Evolutionary conservation across 1,139 yeast species (phyloP).

Genomic region (Blastobotrys persicus): DNA sequence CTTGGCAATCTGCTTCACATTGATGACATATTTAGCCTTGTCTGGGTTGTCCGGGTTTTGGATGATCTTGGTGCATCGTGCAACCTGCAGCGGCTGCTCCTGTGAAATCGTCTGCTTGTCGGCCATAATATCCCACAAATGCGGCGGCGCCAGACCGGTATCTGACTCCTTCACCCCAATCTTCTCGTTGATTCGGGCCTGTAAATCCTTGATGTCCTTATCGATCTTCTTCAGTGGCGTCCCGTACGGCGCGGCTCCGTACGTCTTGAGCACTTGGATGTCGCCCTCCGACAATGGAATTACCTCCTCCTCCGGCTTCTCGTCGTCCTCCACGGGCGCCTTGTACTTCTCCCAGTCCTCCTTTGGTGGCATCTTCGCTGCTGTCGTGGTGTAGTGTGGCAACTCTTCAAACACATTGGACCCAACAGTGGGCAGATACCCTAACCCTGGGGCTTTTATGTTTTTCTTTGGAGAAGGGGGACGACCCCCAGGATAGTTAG

Average conservation of each 20-base stretch:
- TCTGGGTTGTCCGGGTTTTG: conserved; percentile 67
- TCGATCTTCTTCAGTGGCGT: conserved; percentile 75
- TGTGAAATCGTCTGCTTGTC: conserved; percentile 90
- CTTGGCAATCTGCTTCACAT: conserved; percentile 96
- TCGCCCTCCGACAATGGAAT: conserved; percentile 93
- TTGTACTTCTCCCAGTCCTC: conserved; percentile 97
- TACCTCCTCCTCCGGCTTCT: conserved; percentile 59
- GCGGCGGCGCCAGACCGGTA: conserved; percentile 94
- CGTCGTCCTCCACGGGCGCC: conserved; percentile 79
- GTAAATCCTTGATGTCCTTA: conserved; percentile 78
- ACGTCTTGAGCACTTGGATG: conserved; percentile 92
- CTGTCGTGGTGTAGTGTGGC: background rate
- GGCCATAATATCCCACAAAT: conserved; percentile 95
- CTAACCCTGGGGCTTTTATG: no score
- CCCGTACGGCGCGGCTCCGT: conserved; percentile 95
- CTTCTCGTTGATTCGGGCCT: conserved; percentile 84
- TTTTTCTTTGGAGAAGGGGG: no score
- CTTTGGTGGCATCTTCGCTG: conserved; percentile 65
- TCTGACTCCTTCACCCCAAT: conserved; percentile 93
- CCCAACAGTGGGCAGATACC: no score
- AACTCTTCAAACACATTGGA: no score
- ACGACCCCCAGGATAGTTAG: no score
- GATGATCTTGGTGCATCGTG: conserved; percentile 96
- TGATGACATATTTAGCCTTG: conserved; percentile 89
- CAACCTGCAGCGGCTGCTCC: conserved; percentile 96